Base-by-base conservation (phyloP, 2,329 filamentous ascomycete genomes). In the Huntiella moniliformis region DNA sequence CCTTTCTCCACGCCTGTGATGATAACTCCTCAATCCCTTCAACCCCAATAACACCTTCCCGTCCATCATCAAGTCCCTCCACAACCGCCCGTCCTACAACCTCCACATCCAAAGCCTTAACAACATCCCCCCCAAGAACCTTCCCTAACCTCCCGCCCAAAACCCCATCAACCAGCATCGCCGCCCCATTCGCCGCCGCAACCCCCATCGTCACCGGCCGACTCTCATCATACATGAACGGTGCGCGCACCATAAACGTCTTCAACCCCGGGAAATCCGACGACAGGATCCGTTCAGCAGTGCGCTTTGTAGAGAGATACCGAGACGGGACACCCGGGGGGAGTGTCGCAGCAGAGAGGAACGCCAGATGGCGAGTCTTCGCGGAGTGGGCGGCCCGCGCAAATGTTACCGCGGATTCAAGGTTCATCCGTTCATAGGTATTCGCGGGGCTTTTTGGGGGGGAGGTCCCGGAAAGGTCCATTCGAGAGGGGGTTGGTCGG, bases 341-440 rank as follows among this genome's bases (percentile, higher is more conserved):
- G 3, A 85, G 88, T 1, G 71, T 84, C 0, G 85, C 82, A 2
- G 91, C 91, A 33, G 86, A 94, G 51, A 98, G 79, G 66, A 85
- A 96, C 50, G 80, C 76, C 58, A 94, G 95, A 0, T 77, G 74
- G 13, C 69, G 63, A 11, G 79, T 78, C 33, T 74, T 68, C 50
- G 75, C 73, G 32, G 64, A 64, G 18, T 71, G 70, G 1, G 86
- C 77, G 58, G 88, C 82, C 56, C 79, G 76, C 11, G 88, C 91
- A 11, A 95, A 70, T 46, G 79, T 73, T 51, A 96, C 75, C 41
- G 88, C 88, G 64, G 68, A 75, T 63, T 96, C 88, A 48, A 91
- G 74, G 64, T 98, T 98, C 85, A 98, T 95, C 50, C 86, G 70
- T 66, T 96, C 91, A 65, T 98, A 98, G 5, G 40, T 5, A 7